These are phyloP conservation scores for Baudoinia panamericana DNA, from an alignment of 495 filamentous ascomycete genomes.

Conservation along the genomic window DNA sequence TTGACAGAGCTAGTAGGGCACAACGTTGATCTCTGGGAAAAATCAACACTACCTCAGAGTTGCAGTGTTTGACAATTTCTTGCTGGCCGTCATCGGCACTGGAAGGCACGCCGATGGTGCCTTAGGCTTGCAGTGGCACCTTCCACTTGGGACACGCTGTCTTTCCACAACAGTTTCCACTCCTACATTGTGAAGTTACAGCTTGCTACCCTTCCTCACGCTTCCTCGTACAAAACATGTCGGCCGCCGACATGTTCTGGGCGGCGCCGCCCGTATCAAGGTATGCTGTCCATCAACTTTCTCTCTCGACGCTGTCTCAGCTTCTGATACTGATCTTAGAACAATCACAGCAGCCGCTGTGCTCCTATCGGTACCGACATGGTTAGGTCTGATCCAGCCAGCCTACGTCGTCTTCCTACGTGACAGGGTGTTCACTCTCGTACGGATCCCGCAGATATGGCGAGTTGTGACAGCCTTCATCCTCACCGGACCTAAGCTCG, in stretches of 20 bases:
- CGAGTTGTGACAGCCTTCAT: conserved; percentile 58
- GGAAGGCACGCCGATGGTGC: too few species aligned
- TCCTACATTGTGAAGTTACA: too few species aligned
- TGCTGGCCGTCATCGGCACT: too few species aligned
- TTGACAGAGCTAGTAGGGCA: too few species aligned
- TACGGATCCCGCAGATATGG: conserved; percentile 52
- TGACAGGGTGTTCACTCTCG: conserved; percentile 36
- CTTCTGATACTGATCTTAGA: conserved; percentile 42
- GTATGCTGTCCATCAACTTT: conserved; percentile 36
- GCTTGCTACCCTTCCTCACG: background rate
- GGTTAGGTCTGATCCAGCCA: conserved; percentile 43
- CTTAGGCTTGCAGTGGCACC: too few species aligned
- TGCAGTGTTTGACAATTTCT: too few species aligned
- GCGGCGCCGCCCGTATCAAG: conserved; percentile 54
- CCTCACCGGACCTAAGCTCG: conserved; percentile 48
- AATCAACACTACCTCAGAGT: too few species aligned
- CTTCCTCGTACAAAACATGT: conserved; percentile 11
- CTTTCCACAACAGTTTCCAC: too few species aligned
- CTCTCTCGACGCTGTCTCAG: conserved; percentile 1
- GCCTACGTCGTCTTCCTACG: conserved; percentile 48
- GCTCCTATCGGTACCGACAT: conserved; percentile 39
- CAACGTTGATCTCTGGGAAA: too few species aligned
- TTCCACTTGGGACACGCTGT: background rate
- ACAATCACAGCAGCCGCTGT: conserved; percentile 50
- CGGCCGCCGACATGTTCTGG: conserved; percentile 56